These are phyloP conservation scores for Ustulina deusta DNA, from an alignment of 2,329 filamentous ascomycete genomes.

Conservation along the genomic window DNA sequence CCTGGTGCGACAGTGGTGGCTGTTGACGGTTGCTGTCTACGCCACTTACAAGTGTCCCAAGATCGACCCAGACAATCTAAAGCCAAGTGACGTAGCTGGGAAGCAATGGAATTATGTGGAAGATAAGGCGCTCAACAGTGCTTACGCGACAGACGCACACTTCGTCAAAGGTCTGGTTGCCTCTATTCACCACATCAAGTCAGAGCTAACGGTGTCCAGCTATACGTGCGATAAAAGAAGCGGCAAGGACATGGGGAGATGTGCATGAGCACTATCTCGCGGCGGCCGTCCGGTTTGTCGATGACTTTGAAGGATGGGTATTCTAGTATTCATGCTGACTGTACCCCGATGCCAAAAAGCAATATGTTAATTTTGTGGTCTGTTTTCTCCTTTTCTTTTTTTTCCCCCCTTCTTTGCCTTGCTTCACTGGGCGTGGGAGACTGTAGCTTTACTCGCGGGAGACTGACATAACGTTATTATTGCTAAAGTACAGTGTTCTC, in stretches of 20 bases:
- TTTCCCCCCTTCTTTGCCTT: background rate
- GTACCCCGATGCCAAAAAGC: background rate
- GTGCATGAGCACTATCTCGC: constrained; percentile 73
- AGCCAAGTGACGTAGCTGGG: constrained; percentile 68
- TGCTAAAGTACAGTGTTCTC: background rate
- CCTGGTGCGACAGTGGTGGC: constrained; percentile 89
- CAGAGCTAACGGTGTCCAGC: constrained; percentile 56
- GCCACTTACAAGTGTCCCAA: constrained; percentile 79
- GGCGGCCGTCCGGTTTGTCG: constrained; percentile 77
- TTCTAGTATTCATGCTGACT: constrained; percentile 47
- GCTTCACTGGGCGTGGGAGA: background rate
- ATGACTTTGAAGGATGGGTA: constrained; percentile 78
- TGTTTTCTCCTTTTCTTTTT: background rate
- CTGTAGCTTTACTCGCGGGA: constrained; percentile 1
- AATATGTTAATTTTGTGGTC: background rate
- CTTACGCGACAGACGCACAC: constrained; percentile 79
- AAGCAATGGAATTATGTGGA: constrained; percentile 83
- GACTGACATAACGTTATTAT: constrained; percentile 7
- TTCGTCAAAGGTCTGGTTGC: constrained; percentile 79
- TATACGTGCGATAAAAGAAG: constrained; percentile 79
- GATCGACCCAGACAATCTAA: constrained; percentile 75
- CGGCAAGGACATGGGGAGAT: constrained; percentile 80
- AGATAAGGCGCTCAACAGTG: constrained; percentile 75
- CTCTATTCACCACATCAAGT: background rate
- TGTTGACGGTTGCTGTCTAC: constrained; percentile 83